Base-by-base conservation (phyloP, 352 stramenopile genomes). In the Sclerospora graminicola region DNA sequence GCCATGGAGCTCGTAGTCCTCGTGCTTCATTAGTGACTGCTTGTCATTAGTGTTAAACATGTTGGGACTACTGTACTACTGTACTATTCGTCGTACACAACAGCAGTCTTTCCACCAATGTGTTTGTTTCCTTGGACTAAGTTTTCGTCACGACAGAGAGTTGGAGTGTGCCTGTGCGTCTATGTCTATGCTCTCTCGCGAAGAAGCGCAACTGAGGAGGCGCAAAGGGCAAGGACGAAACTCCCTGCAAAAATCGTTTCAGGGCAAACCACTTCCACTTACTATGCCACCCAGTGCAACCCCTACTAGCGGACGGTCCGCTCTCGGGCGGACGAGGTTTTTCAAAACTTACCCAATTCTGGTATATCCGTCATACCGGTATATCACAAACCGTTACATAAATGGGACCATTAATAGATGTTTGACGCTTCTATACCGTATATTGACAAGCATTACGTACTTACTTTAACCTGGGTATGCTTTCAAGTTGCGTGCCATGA, bases 1-100 rank as follows among this genome's bases (percentile, higher is more conserved):
- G 18, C 45, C 66, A 39, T 89, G 60, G 26, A 71, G 53, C 39
- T 69, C 73, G 50, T 89, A 89, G 40, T 77, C 60, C 23, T 67
- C 61, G 29, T 72, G 52, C 47, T 71, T 58, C 35, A 57, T 56
- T 10, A 63, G 34, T 18, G 16, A 35, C 51, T 68, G 60, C 54
- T 69, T 69, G 49, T 63, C 60, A 39, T 55, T 54, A 41, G 44
- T 41, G 54, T 65, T 26, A 26, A 26, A 81, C 67, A 83, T 83
- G 54, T 41, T 39, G n/a, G n/a, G n/a, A n/a, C n/a, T n/a, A n/a
- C n/a, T n/a, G n/a, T n/a, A n/a, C n/a, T n/a, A 9, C 18, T 18
- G 30, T 3, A 3, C 24, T 2, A 41, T 23, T 28, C 27, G 30
- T 20, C 14, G 32, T 13, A 36, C 26, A 48, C 35, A 20, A 35